Percentiles rank a stretch among this genome's conserved stretches.
Conservation (phyloP, 2,329 filamentous ascomycete species). For the Trichoderma polysporum region DNA sequence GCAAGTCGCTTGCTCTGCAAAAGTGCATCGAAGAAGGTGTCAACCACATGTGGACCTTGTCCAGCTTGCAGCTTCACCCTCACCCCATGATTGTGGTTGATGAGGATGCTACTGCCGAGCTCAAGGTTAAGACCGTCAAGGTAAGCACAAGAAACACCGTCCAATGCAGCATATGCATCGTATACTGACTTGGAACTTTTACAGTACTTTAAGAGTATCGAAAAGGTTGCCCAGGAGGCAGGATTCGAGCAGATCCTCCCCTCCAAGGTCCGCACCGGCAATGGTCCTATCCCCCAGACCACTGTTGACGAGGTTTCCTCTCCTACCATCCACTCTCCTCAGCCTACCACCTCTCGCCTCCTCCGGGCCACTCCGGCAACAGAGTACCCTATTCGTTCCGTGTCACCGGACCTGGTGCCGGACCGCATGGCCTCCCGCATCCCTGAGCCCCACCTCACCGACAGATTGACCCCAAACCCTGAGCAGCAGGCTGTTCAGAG, state of each 20-base stretch:
- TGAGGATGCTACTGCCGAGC: slow-evolving; percentile 72
- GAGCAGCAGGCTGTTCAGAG: slow-evolving; percentile 40
- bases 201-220: slow-evolving; percentile 70
- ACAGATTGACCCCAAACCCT: slow-evolving; percentile 49
- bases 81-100: slow-evolving; percentile 82
- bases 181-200: not conserved
- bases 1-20: slow-evolving; percentile 77
- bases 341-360: slow-evolving; percentile 56
- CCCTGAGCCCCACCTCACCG: slow-evolving; percentile 46
- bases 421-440: slow-evolving; percentile 62
- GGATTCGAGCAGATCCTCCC: slow-evolving; percentile 59
- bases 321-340: slow-evolving; percentile 50
- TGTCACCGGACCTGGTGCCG: slow-evolving; percentile 60
- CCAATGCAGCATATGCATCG: not conserved
- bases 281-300: slow-evolving; percentile 40
- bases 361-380: slow-evolving; percentile 55
- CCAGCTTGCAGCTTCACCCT: slow-evolving; percentile 74
- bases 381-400: slow-evolving; percentile 55
- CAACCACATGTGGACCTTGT: slow-evolving; percentile 90
- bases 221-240: slow-evolving; percentile 58
- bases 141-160: slow-evolving; percentile 33
- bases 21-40: slow-evolving; percentile 78
- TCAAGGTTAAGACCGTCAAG: slow-evolving; percentile 72
- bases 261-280: slow-evolving; percentile 55
- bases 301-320: slow-evolving; percentile 46